A percentile compares a stretch with the other conserved stretches of the same genome.
Evolutionary conservation across 202 grass and related monocot species (phyloP).

Genomic region (Carex arenaria): DNA sequence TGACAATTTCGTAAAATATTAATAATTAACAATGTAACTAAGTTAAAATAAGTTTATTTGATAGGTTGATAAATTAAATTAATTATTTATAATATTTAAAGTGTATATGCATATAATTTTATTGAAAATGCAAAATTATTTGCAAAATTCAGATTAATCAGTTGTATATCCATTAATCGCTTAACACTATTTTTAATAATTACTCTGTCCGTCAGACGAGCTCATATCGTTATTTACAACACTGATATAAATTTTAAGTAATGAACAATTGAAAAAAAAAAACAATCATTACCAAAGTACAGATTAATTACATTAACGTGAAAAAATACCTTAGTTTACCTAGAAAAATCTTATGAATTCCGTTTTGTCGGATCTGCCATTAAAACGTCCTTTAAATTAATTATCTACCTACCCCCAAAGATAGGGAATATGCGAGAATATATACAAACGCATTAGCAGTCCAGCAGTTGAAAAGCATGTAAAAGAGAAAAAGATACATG

Average conservation of each 20-base stretch:
- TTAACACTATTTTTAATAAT: too few species aligned
- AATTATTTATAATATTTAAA: too few species aligned
- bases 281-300: neutral
- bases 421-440: neutral
- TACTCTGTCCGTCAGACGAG: too few species aligned
- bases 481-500: neutral
- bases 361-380: neutral
- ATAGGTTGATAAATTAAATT: too few species aligned
- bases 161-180: too few species aligned
- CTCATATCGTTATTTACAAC: too few species aligned
- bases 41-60: too few species aligned
- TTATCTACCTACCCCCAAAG: neutral
- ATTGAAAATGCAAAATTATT: too few species aligned
- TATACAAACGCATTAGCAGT: neutral
- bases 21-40: too few species aligned
- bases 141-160: too few species aligned
- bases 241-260: neutral
- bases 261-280: neutral
- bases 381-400: neutral
- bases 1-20: too few species aligned
- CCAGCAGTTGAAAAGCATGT: neutral
- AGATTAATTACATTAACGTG: neutral
- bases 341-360: neutral
- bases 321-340: neutral
- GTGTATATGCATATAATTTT: too few species aligned